Base-by-base conservation (phyloP, 1,139 yeast species). In the Candida anutae region DNA sequence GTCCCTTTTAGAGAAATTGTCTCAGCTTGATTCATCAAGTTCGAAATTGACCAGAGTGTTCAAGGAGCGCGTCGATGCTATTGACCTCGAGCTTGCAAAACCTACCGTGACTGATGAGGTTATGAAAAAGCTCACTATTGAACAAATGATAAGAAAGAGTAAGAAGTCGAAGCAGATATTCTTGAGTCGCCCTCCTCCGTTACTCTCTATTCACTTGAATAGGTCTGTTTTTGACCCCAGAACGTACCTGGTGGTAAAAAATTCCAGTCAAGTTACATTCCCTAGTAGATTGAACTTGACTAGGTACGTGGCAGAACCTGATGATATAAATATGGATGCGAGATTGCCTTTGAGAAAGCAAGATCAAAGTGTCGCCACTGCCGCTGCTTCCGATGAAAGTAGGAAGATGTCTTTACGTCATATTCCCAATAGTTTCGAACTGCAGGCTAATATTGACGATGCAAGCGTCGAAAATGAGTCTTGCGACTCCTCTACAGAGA, bases 171-270 rank as follows among this genome's bases (percentile, higher is more conserved):
- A 85, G 51, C 95, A 87, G 49, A 78, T 79, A 15, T 67, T 74
- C 46, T 69, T 85, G 38, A 72, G 87, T 15, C 68, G 87, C 45
- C 95, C 96, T 0, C 88, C 96, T 3, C 83, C 93, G 11, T 65
- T 85, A 36, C 62, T 88, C 30, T 74, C 90, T 31, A 71, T 88
- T 27, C 96, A 88, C 53, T 81, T 88, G 33, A 88, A 88, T 50
- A 71, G 97, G 46, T 83, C 94, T 3, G 95, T 85, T 8, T 88
- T 87, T 55, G 96, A 88, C 52, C 84, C 93, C 30, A 62, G 74
- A 34, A 83, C 95, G 0, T 90, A 82, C 36, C 74, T 73, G 67
- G 79, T 85, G 18, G 74, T 85, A 35, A 88, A 88, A 49, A 87
- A 88, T 48, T 74, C 83, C 30, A 80, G 94, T 6, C 73, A 76